Evolutionary conservation across 2,329 filamentous ascomycete genomes (phyloP).

Genomic region (Rhinocladiella similis): DNA sequence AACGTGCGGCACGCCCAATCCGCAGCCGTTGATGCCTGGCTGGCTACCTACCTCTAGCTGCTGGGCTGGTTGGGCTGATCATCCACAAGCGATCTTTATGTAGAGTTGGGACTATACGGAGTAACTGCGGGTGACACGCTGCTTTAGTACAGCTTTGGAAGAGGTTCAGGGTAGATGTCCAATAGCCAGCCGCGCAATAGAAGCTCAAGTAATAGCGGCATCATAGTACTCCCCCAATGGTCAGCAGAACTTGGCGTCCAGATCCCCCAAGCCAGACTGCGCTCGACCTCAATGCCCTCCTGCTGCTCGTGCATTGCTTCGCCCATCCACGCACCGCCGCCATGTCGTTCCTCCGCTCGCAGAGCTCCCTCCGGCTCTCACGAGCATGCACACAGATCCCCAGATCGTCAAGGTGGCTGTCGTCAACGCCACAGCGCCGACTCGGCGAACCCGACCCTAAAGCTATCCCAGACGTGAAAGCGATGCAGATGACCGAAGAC

Average conservation of each 20-base stretch:
- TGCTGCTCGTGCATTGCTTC: not conserved
- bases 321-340: conserved; percentile 24
- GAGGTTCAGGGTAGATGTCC: too few relatives aligned
- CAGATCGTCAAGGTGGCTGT: conserved; percentile 44
- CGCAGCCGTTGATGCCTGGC: too few relatives aligned
- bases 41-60: too few relatives aligned
- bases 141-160: too few relatives aligned
- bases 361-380: conserved; percentile 32
- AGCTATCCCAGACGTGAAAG: conserved; percentile 43
- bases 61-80: too few relatives aligned
- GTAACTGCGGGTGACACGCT: too few relatives aligned
- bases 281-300: not conserved
- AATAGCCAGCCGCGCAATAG: too few relatives aligned
- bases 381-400: conserved; percentile 30
- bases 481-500: conserved; percentile 43
- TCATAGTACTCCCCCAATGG: too few relatives aligned
- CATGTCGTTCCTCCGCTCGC: conserved; percentile 69
- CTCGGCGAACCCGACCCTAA: conserved; percentile 33
- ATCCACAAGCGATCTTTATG: too few relatives aligned
- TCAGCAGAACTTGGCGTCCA: not conserved
- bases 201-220: too few relatives aligned
- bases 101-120: too few relatives aligned
- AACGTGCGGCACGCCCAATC: too few relatives aligned
- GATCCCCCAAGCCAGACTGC: conserved; percentile 2
- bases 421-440: conserved; percentile 51